Evolutionary conservation across 1,284 basidiomycete genomes (phyloP).

Genomic region (Chalciporus sp.): DNA sequence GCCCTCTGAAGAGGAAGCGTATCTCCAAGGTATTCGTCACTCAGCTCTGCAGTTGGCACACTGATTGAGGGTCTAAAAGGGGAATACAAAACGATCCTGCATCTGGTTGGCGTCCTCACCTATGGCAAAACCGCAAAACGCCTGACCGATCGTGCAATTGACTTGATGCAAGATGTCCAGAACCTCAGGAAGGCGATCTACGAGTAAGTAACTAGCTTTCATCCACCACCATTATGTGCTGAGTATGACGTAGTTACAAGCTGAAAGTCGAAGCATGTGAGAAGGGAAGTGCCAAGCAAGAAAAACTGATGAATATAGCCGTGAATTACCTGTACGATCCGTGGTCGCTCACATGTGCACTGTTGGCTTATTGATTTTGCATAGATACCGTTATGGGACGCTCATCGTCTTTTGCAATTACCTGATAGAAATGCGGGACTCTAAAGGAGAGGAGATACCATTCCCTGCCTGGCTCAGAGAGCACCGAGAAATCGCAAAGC

Average conservation of each 20-base stretch:
- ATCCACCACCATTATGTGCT: neutral
- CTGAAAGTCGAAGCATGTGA: constrained; percentile 85
- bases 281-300: constrained; percentile 76
- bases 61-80: constrained; percentile 48
- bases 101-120: constrained; percentile 88
- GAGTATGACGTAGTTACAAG: constrained; percentile 68
- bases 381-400: constrained; percentile 83
- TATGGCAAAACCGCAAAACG: constrained; percentile 93
- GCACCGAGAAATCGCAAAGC: constrained; percentile 81
- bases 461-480: constrained; percentile 87
- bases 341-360: constrained; percentile 5
- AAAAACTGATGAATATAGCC: constrained; percentile 71
- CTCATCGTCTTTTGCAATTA: constrained; percentile 97
- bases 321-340: constrained; percentile 80
- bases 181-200: constrained; percentile 92
- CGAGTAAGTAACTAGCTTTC: constrained; percentile 57
- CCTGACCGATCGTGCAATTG: constrained; percentile 86
- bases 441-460: constrained; percentile 45
- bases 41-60: neutral
- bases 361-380: constrained; percentile 1
- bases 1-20: constrained; percentile 82
- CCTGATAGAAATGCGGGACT: constrained; percentile 77
- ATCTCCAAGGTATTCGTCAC: constrained; percentile 68
- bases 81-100: constrained; percentile 96
- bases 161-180: constrained; percentile 92